Evolutionary conservation across 2,329 filamentous ascomycete species (phyloP), one percentile per base, ranked within the genome.

Genomic region (Fusarium sp.): DNA sequence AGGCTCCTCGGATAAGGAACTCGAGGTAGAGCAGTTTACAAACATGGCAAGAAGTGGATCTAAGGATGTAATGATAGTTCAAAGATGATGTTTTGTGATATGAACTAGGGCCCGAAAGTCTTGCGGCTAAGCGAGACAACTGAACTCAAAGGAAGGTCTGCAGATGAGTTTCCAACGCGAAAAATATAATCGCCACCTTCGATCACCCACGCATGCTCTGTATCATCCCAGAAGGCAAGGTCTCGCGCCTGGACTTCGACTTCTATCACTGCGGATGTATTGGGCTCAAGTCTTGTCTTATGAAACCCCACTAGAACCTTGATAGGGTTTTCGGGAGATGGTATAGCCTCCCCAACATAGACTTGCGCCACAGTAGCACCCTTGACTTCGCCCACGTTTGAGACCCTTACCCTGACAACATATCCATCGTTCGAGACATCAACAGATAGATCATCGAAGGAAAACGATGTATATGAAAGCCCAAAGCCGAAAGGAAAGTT

Each of bases 301-400:
- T 85, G 84, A 71, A 92, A 92, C 0, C 88, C 89, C 39, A 88
- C 88, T 3, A 92, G 81, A 77, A 92, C 90, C 78, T 92, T 92
- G 20, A 73, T 54, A 22, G 71, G 71, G 46, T 73, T 51, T 39
- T 61, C 58, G 28, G 2, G 51, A 44, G 44, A 17, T 38, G n/a
- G 58, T 54, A 10, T 48, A 62, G 14, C 24, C 24, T 26, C 24
- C 24, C 77, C 77, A 11, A 72, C 75, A 72, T 90, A 90, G 4
- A 88, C 74, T 63, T 90, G 88, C 3, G 87, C 85, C 4, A 89
- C 86, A 18, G 83, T 80, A n/a, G 83, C 80, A 36, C 87, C 87
- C 5, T 78, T 76, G 0, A 83, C 72, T 0, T 69, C 74, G 14
- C 90, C 90, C 3, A 83, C 88, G 78, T 92, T 92, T 51, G 81